These are phyloP conservation scores for Saussurea involucrata DNA, from an alignment of 129 eudicot species.

Conservation along the genomic window DNA sequence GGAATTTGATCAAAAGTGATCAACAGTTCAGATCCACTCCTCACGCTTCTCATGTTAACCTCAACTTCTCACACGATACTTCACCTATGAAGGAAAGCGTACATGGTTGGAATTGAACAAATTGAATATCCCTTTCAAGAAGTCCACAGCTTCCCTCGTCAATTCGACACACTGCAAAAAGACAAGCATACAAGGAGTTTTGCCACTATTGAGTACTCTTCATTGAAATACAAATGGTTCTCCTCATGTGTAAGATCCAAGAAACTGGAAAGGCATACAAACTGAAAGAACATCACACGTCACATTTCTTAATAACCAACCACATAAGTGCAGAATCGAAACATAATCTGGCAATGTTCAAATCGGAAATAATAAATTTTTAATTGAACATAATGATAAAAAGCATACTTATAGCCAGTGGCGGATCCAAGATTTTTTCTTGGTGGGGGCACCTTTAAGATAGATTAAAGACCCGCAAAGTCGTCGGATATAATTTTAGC, in stretches of 20 bases:
- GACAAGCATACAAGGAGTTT: conserved; percentile 8
- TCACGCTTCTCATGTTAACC: too few species aligned
- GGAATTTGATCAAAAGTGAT: too few species aligned
- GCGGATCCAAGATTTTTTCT: too few species aligned
- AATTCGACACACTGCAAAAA: conserved; percentile 79
- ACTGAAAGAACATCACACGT: background rate
- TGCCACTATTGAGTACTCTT: background rate
- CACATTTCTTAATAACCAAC: background rate
- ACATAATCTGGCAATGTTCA: background rate
- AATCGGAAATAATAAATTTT: background rate
- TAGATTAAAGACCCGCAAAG: too few species aligned
- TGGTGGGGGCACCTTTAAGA: too few species aligned
- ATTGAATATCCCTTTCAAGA: conserved; percentile 76
- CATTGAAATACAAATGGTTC: background rate
- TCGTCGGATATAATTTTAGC: too few species aligned
- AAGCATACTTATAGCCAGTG: background rate
- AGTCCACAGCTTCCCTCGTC: conserved; percentile 80
- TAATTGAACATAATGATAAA: background rate
- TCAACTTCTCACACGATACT: too few species aligned
- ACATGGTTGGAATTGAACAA: conserved; percentile 71
- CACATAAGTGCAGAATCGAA: background rate
- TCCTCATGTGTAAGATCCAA: conserved; percentile 1
- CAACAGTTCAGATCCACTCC: too few species aligned
- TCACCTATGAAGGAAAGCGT: conserved; percentile 26
- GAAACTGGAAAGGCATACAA: background rate